A percentile compares a stretch with the other conserved stretches of the same genome.
phyloP scores from a whole-genome alignment of 805 yeast species.

The Nakazawaea ishiwadae region DNA sequence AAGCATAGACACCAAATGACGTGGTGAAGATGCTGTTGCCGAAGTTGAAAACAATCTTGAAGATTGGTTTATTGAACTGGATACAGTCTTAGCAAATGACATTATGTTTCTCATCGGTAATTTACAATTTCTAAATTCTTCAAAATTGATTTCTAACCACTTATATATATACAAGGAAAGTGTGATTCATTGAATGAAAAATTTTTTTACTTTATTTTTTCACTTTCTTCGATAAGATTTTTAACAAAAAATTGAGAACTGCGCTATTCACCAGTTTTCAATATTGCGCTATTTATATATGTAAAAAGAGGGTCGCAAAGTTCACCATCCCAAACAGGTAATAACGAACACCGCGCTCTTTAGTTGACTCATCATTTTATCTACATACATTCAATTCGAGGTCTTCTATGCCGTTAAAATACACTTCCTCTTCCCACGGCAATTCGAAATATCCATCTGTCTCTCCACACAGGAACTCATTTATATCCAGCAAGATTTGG shows the following conservation, averaged over 20 bases:
- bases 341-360: conserved; percentile 10
- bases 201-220: neutral
- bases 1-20: conserved; percentile 80
- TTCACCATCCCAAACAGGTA: conserved; percentile 4
- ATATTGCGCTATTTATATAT: too few relatives aligned
- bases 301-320: conserved; percentile 12
- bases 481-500: conserved; percentile 21
- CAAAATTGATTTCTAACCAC: too few relatives aligned
- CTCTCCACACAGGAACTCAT: conserved; percentile 16
- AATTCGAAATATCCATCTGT: neutral
- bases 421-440: conserved; percentile 2
- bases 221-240: conserved; percentile 1
- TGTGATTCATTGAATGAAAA: neutral
- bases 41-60: conserved; percentile 22
- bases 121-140: too few relatives aligned
- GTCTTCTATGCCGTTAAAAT: conserved; percentile 16
- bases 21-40: conserved; percentile 22
- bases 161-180: neutral
- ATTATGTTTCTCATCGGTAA: neutral
- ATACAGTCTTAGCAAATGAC: neutral
- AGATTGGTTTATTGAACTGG: conserved; percentile 2
- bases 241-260: neutral
- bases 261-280: too few relatives aligned
- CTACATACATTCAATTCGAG: conserved; percentile 40
- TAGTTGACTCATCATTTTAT: conserved; percentile 23